Evolutionary conservation across 208 protist species (phyloP).

Genomic region (Crithidia sp.): DNA sequence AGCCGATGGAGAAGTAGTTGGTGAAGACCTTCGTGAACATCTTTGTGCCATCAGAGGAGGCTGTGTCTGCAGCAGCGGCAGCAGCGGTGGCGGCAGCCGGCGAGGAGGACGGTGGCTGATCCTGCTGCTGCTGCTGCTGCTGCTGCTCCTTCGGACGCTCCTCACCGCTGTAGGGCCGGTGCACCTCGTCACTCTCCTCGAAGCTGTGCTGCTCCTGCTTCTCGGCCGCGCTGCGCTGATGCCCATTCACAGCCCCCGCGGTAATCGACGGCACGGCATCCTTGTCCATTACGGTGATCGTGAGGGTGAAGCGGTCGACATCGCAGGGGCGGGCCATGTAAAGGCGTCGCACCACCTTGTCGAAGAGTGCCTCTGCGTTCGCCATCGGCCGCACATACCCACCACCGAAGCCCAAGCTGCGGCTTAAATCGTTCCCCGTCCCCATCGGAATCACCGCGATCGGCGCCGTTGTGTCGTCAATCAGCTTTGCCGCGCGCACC

Average conservation of each 20-base stretch:
- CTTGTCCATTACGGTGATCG: slow-evolving; percentile 26
- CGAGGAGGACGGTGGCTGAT: background rate
- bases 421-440: slow-evolving; percentile 74
- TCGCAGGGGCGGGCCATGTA: slow-evolving; percentile 24
- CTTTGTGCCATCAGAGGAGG: background rate
- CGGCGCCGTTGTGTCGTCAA: slow-evolving; percentile 22
- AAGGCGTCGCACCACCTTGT: slow-evolving; percentile 19
- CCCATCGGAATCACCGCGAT: slow-evolving; percentile 70
- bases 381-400: slow-evolving; percentile 55
- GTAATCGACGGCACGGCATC: background rate
- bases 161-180: slow-evolving; percentile 5
- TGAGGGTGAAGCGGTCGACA: slow-evolving; percentile 47
- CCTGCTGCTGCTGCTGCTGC: background rate
- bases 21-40: slow-evolving; percentile 41
- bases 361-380: slow-evolving; percentile 48
- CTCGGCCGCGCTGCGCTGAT: background rate
- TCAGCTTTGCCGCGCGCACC: slow-evolving; percentile 34
- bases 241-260: background rate
- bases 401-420: slow-evolving; percentile 66
- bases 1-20: slow-evolving; percentile 78
- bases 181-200: background rate
- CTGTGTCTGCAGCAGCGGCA: background rate
- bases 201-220: slow-evolving; percentile 3
- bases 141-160: background rate
- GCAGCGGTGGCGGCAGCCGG: no score